A percentile compares a stretch with the other conserved stretches of the same genome.
phyloP scores from a whole-genome alignment of 1,284 basidiomycete genomes.

The Rugosomyces carneus region DNA sequence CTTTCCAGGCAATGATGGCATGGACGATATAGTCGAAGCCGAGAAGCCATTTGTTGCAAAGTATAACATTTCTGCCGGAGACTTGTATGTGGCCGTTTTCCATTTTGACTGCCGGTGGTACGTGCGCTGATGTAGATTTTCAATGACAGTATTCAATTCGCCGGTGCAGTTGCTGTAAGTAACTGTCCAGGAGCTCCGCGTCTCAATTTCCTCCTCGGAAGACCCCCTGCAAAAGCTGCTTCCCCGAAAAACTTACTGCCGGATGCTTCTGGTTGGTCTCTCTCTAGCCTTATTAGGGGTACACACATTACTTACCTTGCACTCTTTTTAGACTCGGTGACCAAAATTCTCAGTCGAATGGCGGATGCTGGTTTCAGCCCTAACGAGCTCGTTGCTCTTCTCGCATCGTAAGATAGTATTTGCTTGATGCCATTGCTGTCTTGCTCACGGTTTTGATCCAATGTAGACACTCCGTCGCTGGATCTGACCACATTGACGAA shows the following conservation, averaged over 20 bases:
- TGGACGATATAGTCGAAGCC: constrained; percentile 29
- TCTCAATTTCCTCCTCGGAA: constrained; percentile 33
- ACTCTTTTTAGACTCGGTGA: constrained; percentile 26
- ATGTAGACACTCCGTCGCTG: constrained; percentile 33
- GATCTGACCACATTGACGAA: constrained; percentile 26
- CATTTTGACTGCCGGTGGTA: neutral
- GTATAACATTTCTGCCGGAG: constrained; percentile 31
- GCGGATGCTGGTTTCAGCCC: constrained; percentile 34
- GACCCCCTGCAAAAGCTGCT: constrained; percentile 25
- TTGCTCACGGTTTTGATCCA: too few relatives aligned
- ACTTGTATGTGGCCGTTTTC: constrained; percentile 25
- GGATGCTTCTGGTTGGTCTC: constrained; percentile 27
- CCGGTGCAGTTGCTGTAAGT: constrained; percentile 32
- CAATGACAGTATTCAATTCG: constrained; percentile 31
- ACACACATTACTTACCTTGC: neutral
- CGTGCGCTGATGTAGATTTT: neutral
- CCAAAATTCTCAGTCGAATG: constrained; percentile 33
- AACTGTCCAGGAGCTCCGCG: constrained; percentile 39
- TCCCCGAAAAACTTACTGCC: constrained; percentile 34
- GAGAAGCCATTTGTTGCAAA: constrained; percentile 27
- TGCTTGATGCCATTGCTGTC: neutral
- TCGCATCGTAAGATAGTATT: constrained; percentile 24
- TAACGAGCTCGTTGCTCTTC: constrained; percentile 35
- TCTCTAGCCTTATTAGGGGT: too few relatives aligned
- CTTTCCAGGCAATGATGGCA: constrained; percentile 31